Base-by-base conservation (phyloP, 2,329 filamentous ascomycete genomes). In the Fusarium temperatum region DNA sequence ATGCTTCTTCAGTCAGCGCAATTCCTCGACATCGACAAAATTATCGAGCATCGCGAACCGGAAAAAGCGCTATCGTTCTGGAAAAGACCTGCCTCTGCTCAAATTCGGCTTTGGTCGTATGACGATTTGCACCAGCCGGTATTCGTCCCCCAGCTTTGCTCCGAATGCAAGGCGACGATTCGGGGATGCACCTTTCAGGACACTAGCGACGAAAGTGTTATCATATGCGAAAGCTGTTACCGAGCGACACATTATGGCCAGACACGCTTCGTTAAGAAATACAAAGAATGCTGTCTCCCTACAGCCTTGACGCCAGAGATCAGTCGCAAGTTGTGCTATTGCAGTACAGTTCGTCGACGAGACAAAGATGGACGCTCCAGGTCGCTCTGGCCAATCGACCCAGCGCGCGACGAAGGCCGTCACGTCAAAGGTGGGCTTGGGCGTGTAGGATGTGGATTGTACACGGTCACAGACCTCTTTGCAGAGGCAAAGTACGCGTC, bases 11-110 rank as follows among this genome's bases (percentile, higher is more conserved):
- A 83, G 50, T 72, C 78, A 14, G 73, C 76, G 39, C 80, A 79
- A 8, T 81, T 83, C 26, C 76, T 84, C 5, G 82, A 84, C 48
- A 80, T 84, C 32, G 82, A 84, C 63, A 82, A 83, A n/a, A 48
- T 82, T 5, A 78, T 83, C 24, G 81, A 84, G 70, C 74, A 83
- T 63, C 76, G 79, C 15, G 76, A 79, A 13, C 70, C 66, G 1
- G 69, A 77, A 30, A 62, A 77, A 28, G 41, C 76, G 5, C 64
- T 73, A 3, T 66, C 64, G 1, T 77, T 80, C 51, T 77, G 74
- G 75, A 80, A 78, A 48, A 67, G 77, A 18, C 69, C 76, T 2
- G 75, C 75, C 12, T 69, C 74, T 0, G 76, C 78, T 3, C 77
- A 80, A 56, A 75, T 83, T 51, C 35, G 51, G 2, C 68, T 58